These are phyloP conservation scores for Pseudogymnoascus sp. DNA, from an alignment of 2,329 filamentous ascomycete genomes.

Conservation along the genomic window DNA sequence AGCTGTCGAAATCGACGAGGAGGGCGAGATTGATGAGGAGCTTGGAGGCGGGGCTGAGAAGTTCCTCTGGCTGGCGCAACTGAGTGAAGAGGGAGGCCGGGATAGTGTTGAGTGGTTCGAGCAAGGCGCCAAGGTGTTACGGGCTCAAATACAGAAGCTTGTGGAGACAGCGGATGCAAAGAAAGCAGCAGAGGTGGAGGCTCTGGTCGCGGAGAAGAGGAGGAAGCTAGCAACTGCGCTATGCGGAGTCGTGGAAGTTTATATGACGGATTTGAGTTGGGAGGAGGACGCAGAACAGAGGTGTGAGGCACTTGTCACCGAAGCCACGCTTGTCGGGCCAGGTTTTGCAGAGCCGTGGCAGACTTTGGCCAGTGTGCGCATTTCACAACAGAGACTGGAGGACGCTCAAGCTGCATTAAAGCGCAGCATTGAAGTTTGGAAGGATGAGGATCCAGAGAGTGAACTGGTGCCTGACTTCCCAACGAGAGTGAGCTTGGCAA, in stretches of 20 bases:
- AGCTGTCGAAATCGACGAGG: conserved; percentile 67
- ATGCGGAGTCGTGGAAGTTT: conserved; percentile 90
- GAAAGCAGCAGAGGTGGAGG: conserved; percentile 27
- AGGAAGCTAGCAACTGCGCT: conserved; percentile 81
- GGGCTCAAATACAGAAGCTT: conserved; percentile 59
- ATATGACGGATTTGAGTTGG: conserved; percentile 97
- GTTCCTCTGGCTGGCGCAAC: conserved; percentile 87
- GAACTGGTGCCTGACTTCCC: conserved; percentile 75
- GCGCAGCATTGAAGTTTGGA: conserved; percentile 77
- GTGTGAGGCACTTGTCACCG: conserved; percentile 82
- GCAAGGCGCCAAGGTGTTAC: conserved; percentile 62
- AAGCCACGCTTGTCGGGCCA: conserved; percentile 79
- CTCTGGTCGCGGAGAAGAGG: conserved; percentile 58
- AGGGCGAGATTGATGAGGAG: conserved; percentile 61
- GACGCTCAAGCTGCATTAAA: conserved; percentile 74
- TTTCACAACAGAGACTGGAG: conserved; percentile 71
- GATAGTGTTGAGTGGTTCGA: conserved; percentile 62
- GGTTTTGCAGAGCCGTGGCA: conserved; percentile 83
- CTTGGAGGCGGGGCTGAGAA: conserved; percentile 83
- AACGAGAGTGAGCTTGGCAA: conserved; percentile 70
- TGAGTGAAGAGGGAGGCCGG: conserved; percentile 62
- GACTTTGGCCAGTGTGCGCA: conserved; percentile 85
- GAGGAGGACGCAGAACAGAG: conserved; percentile 81
- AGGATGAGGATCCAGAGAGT: conserved; percentile 64
- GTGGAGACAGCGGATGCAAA: conserved; percentile 37